Conservation (phyloP, 2,329 filamentous ascomycete species). For the Cladosporium cucumerinum region DNA sequence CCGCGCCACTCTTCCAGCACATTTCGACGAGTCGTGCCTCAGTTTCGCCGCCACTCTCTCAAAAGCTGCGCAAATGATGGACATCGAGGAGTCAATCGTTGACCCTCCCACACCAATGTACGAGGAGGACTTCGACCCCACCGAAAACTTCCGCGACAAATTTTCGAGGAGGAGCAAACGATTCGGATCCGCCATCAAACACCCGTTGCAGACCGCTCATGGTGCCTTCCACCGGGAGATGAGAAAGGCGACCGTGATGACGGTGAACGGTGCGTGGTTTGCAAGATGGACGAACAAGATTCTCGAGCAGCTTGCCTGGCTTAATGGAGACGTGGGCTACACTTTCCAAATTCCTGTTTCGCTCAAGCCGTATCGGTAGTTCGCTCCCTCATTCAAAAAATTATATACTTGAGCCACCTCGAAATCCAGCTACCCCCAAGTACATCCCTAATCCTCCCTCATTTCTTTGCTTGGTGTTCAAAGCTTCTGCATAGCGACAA, state of each 20-base stretch:
- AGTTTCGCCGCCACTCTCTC: slow-evolving; percentile 53
- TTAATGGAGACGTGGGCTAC: slow-evolving; percentile 2
- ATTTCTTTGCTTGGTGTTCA: slow-evolving; percentile 39
- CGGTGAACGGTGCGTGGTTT: slow-evolving; percentile 6
- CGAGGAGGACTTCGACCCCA: neutral
- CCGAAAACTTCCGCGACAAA: neutral
- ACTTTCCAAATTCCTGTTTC: neutral
- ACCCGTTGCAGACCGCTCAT: neutral
- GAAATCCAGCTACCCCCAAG: too few relatives aligned
- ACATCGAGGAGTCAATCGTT: neutral
- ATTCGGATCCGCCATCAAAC: neutral
- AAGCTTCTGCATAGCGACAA: slow-evolving; percentile 89
- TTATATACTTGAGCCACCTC: neutral
- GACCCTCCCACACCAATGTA: neutral
- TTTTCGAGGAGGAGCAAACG: neutral
- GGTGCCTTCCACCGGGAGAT: slow-evolving; percentile 6
- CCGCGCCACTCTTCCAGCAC: slow-evolving; percentile 49
- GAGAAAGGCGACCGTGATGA: neutral
- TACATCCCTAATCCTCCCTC: too few relatives aligned
- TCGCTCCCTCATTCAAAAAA: neutral
- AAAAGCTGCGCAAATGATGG: slow-evolving; percentile 52
- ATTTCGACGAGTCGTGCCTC: slow-evolving; percentile 51
- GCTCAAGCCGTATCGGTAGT: neutral
- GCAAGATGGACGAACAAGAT: slow-evolving; percentile 13
- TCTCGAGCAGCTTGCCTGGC: slow-evolving; percentile 4